phyloP scores from a whole-genome alignment of 78 protist genomes.

The Protostelium mycophagum region DNA sequence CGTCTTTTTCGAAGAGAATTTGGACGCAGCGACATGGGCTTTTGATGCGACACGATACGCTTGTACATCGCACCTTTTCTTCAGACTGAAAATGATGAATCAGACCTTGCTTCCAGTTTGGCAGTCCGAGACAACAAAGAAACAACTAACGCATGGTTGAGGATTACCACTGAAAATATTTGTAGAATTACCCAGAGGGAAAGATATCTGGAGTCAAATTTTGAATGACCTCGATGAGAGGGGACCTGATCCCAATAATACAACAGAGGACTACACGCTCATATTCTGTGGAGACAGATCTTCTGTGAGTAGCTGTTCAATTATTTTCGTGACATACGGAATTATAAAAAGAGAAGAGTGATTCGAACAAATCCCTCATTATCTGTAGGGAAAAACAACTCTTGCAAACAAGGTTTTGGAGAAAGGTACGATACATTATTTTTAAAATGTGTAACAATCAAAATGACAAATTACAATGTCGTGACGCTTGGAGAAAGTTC shows the following conservation, averaged over 20 bases:
- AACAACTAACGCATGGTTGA: not conserved
- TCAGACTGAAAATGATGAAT: not conserved
- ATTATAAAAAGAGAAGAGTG: too few relatives aligned
- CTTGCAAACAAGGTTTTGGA: not conserved
- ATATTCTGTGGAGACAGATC: not conserved
- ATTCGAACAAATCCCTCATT: too few relatives aligned
- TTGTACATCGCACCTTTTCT: too few relatives aligned
- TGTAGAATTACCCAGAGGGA: not conserved
- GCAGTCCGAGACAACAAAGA: not conserved
- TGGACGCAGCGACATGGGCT: too few relatives aligned
- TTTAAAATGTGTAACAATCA: too few relatives aligned
- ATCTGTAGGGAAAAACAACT: not conserved
- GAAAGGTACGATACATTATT: too few relatives aligned
- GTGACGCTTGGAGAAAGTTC: too few relatives aligned
- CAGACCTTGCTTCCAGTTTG: not conserved
- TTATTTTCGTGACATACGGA: too few relatives aligned
- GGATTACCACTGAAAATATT: not conserved
- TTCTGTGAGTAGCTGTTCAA: too few relatives aligned
- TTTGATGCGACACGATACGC: too few relatives aligned
- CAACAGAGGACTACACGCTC: not conserved
- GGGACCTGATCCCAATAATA: not conserved
- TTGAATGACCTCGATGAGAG: not conserved
- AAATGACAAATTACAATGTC: too few relatives aligned
- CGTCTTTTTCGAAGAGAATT: too few relatives aligned
- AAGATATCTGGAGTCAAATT: not conserved